A percentile compares a stretch with the other conserved stretches of the same genome.
These are phyloP conservation scores for Alisma plantagoaquatica DNA, from an alignment of 106 monocot species.

Conservation along the genomic window DNA sequence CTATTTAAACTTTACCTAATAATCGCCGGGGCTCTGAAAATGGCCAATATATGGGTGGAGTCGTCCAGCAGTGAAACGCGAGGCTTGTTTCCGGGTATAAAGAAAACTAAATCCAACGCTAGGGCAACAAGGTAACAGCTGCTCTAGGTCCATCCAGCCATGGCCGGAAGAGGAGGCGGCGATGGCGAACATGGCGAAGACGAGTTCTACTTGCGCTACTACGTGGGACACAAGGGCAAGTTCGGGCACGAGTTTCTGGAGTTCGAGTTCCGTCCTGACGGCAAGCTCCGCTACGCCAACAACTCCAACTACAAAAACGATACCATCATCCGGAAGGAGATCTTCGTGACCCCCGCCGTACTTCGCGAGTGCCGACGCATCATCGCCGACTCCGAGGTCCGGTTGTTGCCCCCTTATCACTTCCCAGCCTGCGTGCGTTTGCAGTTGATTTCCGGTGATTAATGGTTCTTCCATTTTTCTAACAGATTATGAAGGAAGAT, in stretches of 20 bases:
- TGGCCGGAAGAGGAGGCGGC: conserved; percentile 1
- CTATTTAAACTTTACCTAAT: no score
- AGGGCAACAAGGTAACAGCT: conserved; percentile 11
- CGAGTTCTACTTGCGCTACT: conserved; percentile 97
- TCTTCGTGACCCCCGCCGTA: conserved; percentile 78
- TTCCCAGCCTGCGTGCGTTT: no score
- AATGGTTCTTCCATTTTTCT: no score
- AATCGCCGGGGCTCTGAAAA: no score
- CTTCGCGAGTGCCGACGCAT: conserved; percentile 91
- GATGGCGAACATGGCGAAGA: conserved; percentile 26
- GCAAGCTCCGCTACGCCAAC: conserved; percentile 95
- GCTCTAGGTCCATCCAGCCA: neutral
- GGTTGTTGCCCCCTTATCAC: no score
- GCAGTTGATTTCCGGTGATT: no score
- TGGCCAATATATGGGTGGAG: no score
- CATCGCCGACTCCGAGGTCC: conserved; percentile 82
- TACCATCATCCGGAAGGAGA: conserved; percentile 98
- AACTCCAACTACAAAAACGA: conserved; percentile 99
- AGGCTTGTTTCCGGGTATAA: no score
- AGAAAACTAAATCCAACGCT: no score
- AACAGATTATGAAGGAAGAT: conserved; percentile 92
- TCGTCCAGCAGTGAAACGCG: no score
- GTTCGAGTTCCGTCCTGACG: conserved; percentile 98
- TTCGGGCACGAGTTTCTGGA: conserved; percentile 98
- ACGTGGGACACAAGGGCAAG: conserved; percentile 97